A percentile compares a stretch with the other conserved stretches of the same genome.
Evolutionary conservation across 2,329 filamentous ascomycete genomes (phyloP).

Genomic region (Botryotinia convoluta): DNA sequence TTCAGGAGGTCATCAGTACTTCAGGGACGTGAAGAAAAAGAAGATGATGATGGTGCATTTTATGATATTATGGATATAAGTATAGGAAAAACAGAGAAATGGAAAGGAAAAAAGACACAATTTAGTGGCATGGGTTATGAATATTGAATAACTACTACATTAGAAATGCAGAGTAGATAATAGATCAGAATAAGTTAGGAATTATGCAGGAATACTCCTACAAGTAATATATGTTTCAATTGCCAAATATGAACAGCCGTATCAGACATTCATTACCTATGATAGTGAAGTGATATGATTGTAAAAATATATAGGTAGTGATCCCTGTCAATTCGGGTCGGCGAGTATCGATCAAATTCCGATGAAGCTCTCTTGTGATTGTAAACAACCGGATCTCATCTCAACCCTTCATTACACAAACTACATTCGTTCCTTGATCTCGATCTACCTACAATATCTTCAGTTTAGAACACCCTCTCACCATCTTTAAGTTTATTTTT

Average conservation of each 20-base stretch:
- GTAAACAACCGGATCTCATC: background rate
- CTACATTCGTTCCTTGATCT: background rate
- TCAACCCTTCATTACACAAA: background rate
- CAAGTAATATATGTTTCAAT: background rate
- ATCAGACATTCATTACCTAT: background rate
- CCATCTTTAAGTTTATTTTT: background rate
- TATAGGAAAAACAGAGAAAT: background rate
- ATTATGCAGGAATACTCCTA: background rate
- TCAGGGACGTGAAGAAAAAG: background rate
- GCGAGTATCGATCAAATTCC: background rate
- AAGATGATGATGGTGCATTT: conserved; percentile 6
- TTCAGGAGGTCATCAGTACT: conserved; percentile 24
- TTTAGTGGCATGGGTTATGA: conserved; percentile 7
- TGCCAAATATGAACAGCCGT: background rate
- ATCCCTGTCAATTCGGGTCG: background rate
- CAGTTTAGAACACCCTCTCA: background rate
- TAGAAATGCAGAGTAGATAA: conserved; percentile 13
- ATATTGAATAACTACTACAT: conserved; percentile 6
- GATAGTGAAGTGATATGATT: background rate
- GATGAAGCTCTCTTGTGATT: conserved; percentile 1
- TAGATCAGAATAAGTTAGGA: conserved; percentile 5
- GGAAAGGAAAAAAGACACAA: background rate
- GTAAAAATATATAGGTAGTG: background rate
- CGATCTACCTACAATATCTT: background rate
- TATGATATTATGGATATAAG: background rate